Percentiles rank a stretch among this genome's conserved stretches.
Evolutionary conservation across 2,329 filamentous ascomycete genomes (phyloP).

Genomic region (Phialophora verrucosa): DNA sequence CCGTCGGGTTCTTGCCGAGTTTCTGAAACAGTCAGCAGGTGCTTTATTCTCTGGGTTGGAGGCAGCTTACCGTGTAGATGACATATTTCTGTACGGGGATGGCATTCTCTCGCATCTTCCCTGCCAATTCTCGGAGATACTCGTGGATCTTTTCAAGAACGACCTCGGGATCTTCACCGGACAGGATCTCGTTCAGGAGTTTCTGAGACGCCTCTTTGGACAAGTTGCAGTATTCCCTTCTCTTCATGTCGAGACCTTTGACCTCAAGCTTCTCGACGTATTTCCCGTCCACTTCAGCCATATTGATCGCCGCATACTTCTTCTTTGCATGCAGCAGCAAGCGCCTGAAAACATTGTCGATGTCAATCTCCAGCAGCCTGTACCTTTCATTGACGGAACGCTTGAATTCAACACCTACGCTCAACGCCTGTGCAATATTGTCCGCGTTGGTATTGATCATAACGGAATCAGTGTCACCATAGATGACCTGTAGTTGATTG

Average conservation of each 20-base stretch:
- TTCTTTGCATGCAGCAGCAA: constrained; percentile 97
- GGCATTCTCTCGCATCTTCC: constrained; percentile 80
- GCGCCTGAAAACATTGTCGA: constrained; percentile 94
- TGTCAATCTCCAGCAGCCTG: constrained; percentile 91
- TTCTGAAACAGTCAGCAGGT: constrained; percentile 58
- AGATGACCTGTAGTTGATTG: constrained; percentile 91
- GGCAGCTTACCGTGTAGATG: constrained; percentile 75
- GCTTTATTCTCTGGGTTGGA: not conserved
- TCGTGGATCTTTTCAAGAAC: constrained; percentile 91
- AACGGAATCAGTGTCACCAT: constrained; percentile 98
- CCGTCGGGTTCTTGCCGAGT: constrained; percentile 88
- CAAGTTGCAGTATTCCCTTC: constrained; percentile 92
- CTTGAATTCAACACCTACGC: constrained; percentile 94
- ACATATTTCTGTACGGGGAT: constrained; percentile 87
- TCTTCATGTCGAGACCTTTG: constrained; percentile 97
- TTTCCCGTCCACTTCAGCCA: constrained; percentile 86
- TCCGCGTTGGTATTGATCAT: constrained; percentile 99
- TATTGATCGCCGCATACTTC: constrained; percentile 97
- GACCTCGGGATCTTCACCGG: constrained; percentile 86
- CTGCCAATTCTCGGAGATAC: constrained; percentile 81
- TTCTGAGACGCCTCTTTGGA: constrained; percentile 93
- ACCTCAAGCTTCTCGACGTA: constrained; percentile 95
- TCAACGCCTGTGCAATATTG: constrained; percentile 86
- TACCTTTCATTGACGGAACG: constrained; percentile 93
- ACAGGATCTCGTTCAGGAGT: constrained; percentile 91